Evolutionary conservation across 352 stramenopile genomes (phyloP).

Genomic region (Phytophthora podocarpi): DNA sequence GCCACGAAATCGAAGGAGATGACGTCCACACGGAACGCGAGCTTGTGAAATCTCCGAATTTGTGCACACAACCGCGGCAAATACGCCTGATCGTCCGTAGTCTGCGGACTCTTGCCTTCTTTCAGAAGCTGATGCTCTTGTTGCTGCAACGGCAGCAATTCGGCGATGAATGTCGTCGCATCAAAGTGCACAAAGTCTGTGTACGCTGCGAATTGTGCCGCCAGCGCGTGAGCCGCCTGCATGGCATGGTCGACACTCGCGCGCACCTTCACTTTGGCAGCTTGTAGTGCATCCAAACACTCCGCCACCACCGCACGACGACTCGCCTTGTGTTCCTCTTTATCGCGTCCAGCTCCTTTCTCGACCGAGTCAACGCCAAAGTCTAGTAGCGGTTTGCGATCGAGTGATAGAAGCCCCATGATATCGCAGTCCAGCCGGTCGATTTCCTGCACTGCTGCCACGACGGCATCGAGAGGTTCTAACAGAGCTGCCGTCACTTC

Average conservation of each 20-base stretch:
- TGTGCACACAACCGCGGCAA: constrained; percentile 60
- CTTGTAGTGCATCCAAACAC: constrained; percentile 49
- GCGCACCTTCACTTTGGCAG: constrained; percentile 60
- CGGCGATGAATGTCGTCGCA: constrained; percentile 65
- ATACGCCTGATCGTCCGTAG: constrained; percentile 30
- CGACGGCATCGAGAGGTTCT: constrained; percentile 80
- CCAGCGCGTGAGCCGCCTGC: constrained; percentile 64
- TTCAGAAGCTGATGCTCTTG: constrained; percentile 40
- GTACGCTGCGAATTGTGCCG: constrained; percentile 75
- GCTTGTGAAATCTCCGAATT: constrained; percentile 80
- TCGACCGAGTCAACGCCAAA: constrained; percentile 38
- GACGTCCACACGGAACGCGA: constrained; percentile 61
- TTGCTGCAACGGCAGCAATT: constrained; percentile 50
- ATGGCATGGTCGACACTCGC: constrained; percentile 69
- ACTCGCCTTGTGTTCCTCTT: constrained; percentile 10
- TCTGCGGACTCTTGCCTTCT: constrained; percentile 17
- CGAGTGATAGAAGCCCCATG: constrained; percentile 87
- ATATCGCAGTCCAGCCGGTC: constrained; percentile 90
- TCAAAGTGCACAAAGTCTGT: constrained; percentile 88
- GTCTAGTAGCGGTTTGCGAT: constrained; percentile 59
- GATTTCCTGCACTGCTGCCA: constrained; percentile 77
- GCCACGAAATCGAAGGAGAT: constrained; percentile 77
- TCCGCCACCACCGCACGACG: constrained; percentile 46
- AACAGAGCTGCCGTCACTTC: constrained; percentile 84
- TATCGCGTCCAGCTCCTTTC: background rate